Base-by-base conservation (phyloP, 257 asterid genomes). In the Solanum pinnatisectum region DNA sequence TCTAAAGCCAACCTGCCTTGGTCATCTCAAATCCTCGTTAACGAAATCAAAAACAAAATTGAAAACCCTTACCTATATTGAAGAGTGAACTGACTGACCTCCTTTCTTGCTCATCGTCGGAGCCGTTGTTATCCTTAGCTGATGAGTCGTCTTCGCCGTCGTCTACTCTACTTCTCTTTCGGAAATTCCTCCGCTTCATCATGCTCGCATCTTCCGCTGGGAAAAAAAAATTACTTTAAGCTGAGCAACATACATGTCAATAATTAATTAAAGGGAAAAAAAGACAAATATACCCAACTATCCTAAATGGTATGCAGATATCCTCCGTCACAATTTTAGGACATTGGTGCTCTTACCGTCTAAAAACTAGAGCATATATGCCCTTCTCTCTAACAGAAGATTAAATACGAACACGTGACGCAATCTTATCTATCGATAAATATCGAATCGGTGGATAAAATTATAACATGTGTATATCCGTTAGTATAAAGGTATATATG, bases 151-250 rank as follows among this genome's bases (percentile, higher is more conserved):
- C 93, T 81, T 92, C 96, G 5, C 89, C 93, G 40, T 89, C 94
- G 13, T 83, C 92, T 44, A 87, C 92, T 74, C 88, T 32, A 86
- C 94, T 94, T 90, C 98, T 91, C 86, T 95, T 97, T 35, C 99
- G 94, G 88, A 95, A 97, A 90, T 96, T 97, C 93, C 90, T 96
- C 30, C 83, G 89, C 93, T 92, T 94, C 98, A 92, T 94, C 84
- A 84, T 83, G 59, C 67, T 8, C 10, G 40, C 85, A 79, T 79
- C 67, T 16, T 79, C 85, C 36, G 9, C 39, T 15, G 39, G 12
- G 5, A 25, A 78, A 42, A 79, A 5, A 67, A 2, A 4, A 1
- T 12, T 40, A 77, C 60, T 40, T 13, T 1, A 12, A n/a, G 36
- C 83, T 11, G 23, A 39, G 23, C 33, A 39, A 39, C 83, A 76